Conservation (phyloP, 208 protist genomes). For the Wallacemonas rigidus region DNA sequence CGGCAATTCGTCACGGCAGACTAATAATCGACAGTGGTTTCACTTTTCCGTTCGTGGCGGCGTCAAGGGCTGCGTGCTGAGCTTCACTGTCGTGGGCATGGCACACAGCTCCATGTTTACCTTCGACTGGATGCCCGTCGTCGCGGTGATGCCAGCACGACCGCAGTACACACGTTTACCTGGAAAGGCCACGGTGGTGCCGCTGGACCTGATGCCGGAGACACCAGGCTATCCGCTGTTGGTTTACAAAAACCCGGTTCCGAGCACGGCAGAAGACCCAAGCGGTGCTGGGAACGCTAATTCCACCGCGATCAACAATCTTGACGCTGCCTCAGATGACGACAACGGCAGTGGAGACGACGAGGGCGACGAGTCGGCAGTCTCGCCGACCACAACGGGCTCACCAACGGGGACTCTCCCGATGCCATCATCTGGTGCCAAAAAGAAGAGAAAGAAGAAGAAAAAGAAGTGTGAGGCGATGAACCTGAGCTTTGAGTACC, state of each 20-base stretch:
- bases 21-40: slow-evolving; percentile 92
- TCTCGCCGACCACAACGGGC: slow-evolving; percentile 21
- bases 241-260: slow-evolving; percentile 43
- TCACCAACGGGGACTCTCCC: slow-evolving; percentile 23
- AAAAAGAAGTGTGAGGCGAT: slow-evolving; percentile 74
- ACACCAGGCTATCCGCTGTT: slow-evolving; percentile 80
- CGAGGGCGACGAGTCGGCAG: slow-evolving; percentile 24
- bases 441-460: slow-evolving; percentile 39
- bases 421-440: slow-evolving; percentile 8
- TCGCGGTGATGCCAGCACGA: slow-evolving; percentile 48
- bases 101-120: slow-evolving; percentile 89
- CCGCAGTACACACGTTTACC: slow-evolving; percentile 69
- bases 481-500: slow-evolving; percentile 82
- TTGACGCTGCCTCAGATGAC: slow-evolving; percentile 18
- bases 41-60: slow-evolving; percentile 90
- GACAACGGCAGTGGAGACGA: slow-evolving; percentile 18
- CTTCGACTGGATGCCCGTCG: slow-evolving; percentile 83
- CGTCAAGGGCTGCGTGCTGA: slow-evolving; percentile 50
- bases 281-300: background rate
- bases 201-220: slow-evolving; percentile 68
- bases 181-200: slow-evolving; percentile 59
- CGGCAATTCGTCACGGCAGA: slow-evolving; percentile 76
- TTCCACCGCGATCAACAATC: slow-evolving; percentile 19
- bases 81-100: slow-evolving; percentile 78
- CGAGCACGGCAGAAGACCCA: slow-evolving; percentile 28